Base-by-base conservation (phyloP, 805 yeast species). In the Metschnikowia drakensbergensis region DNA sequence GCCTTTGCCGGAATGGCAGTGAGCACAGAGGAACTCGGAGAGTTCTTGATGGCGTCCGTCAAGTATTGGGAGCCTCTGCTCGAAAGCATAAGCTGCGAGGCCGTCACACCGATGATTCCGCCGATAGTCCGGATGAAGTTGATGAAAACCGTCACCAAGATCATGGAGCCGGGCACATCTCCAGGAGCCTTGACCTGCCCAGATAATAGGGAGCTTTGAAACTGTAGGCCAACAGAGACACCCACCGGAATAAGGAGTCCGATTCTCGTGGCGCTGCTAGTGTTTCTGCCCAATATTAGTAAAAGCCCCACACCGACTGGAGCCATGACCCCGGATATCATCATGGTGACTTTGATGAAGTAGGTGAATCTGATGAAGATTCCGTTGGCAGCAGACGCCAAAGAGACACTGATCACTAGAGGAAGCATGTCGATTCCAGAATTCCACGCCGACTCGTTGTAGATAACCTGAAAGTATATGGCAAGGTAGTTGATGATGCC, bases 341-440 rank as follows among this genome's bases (percentile, higher is more conserved):
- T 47, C 60, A 66, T 54, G 5, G 68, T 57, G n/a, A 66, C 47
- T 53, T 71, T 71, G 35, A 71, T 64, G 36, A 48, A 51, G 36
- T 68, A 55, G 4, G 67, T 60, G 41, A 49, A 54, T 26, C 61
- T 54, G 46, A 71, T 61, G 47, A 68, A 63, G 2, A 64, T 50
- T 5, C 74, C 73, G 42, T 63, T 67, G 37, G 51, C 41, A 4
- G 65, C 59, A 2, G 75, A 64, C 0, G 71, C 42, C 10, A 71
- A 7, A 1, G 72, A 59, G 3, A 71, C 72, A 3, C 69, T 46
- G 27, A 69, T 46, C 23, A 70, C 62, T 47, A 68, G 50, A 1
- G 76, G 75, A 11, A 71, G 55, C 49, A 69, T 50, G 54, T 66
- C 65, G 22, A 71, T 55, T 17, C 75, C 75, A 3, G 74, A 68